Percentiles rank a stretch among this genome's conserved stretches.
Conservation (phyloP, 2,329 filamentous ascomycete genomes). For the Aspergillus aculeatinus region DNA sequence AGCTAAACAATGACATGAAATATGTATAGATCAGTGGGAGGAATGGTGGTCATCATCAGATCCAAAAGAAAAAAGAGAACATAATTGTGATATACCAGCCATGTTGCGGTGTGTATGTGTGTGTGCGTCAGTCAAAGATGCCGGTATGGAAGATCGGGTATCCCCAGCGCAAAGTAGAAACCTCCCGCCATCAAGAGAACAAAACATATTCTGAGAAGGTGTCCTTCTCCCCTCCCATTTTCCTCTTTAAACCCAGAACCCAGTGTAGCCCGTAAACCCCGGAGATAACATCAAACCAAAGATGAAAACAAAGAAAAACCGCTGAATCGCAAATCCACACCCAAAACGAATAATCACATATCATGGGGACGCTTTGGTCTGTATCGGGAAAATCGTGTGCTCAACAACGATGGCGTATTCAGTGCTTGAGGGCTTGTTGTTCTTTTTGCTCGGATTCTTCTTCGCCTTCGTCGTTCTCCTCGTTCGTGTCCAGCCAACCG, state of each 20-base stretch:
- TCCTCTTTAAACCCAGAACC: background rate
- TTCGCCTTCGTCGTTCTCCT: slow-evolving; percentile 27
- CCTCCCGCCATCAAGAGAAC: background rate
- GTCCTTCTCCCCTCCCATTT: background rate
- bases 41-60: background rate
- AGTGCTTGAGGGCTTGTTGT: background rate
- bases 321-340: background rate
- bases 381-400: background rate
- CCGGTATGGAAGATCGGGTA: background rate
- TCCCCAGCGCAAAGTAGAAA: background rate
- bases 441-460: slow-evolving; percentile 8
- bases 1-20: slow-evolving; percentile 1
- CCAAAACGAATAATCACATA: background rate
- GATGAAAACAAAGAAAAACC: background rate
- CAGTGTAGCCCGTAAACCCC: background rate
- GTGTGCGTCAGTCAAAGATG: background rate
- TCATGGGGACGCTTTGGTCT: background rate
- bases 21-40: slow-evolving; percentile 5
- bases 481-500: slow-evolving; percentile 58
- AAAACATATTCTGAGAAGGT: background rate
- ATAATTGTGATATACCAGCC: background rate
- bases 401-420: no score
- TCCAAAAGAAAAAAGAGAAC: background rate
- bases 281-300: background rate
- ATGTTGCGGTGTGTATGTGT: background rate